Evolutionary conservation across 2,329 filamentous ascomycete species (phyloP), one percentile per base, ranked within the genome.

Genomic region (Verticillium alfalfae): DNA sequence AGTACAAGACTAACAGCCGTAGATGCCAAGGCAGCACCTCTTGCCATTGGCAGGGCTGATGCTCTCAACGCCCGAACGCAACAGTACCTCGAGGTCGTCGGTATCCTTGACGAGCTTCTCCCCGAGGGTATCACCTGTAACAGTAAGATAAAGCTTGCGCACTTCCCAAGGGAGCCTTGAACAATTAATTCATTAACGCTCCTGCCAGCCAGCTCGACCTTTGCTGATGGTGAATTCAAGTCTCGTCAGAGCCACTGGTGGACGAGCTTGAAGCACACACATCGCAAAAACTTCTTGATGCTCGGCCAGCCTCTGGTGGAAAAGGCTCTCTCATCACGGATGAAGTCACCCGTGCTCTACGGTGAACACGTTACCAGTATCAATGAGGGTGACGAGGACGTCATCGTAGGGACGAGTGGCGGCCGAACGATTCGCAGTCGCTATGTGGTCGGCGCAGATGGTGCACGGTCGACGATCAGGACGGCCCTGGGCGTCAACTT

Each of bases 391-490:
- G 63, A 64, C 16, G 57, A 63, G 22, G 61, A 63, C 13, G 73
- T 75, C 0, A n/a, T 58, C 5, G 60, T 70, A 2, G 66, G 63
- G 7, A 78, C 76, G 1, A 63, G 64, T 5, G 67, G 68, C 0
- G 75, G 74, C 1, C 72, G 70, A 31, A 71, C 39, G 2, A 64
- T 79, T 3, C 68, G 66, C 34, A 73, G 72, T 63, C 70, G 68
- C 26, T 86, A 81, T 60, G 76, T 78, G 3, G 75, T 84, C 2
- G 83, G 81, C 1, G 82, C 82, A 6, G 83, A 86, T 49, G 83
- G 83, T 1, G 79, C 81, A 0, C 77, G 78, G 18, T 84, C 80
- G 0, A 75, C 72, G 2, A 76, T 85, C 2, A 78, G 83, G 7
- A 69, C 66, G 3, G 63, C 70, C 0, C 70, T 80, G 1, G 70